Base-by-base conservation (phyloP, 352 stramenopile species). In the Globisporangium megalacanthum region DNA sequence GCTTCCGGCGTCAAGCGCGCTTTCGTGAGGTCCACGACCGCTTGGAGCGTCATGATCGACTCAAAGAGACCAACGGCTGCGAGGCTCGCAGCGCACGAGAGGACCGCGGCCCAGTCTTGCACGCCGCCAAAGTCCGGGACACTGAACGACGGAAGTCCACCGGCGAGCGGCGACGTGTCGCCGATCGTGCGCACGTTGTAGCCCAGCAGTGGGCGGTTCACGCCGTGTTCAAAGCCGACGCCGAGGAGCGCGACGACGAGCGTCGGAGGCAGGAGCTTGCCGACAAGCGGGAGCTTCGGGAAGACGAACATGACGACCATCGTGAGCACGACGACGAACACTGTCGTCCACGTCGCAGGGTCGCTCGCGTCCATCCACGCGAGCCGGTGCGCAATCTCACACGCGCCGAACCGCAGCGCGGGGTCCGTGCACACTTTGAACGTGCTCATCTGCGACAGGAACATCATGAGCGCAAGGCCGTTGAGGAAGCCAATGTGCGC, bases 401-500 rank as follows among this genome's bases (percentile, higher is more conserved):
- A 97, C 54, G 90, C 74, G 20, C 83, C 78, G 63, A 96, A 96
- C 37, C 66, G 60, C 54, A 79, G 66, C 2, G 73, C 60, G 20
- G 81, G 54, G 36, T 72, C 65, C 29, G 65, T 73, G 59, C 88
- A 96, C 29, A 81, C 72, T 58, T 94, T 64, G 60, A 98, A 97
- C 45, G 94, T 95, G 8, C 79, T 87, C 52, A 97, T 86, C 68
- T 99, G 95, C 29, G 94, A 95, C 35, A 96, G 73, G 37, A 96
- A 89, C 83, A 99, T 97, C 62, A 99, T 95, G 31, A 98, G 61
- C 3, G 92, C 83, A 37, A 99, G 75, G 3, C 95, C 94, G 72
- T 98, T 98, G 25, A 98, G 83, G 73, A 99, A 99, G 5, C 94
- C 94, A 37, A 98, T 85, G 79, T 98, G 97, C 10, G 97, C 94